phyloP scores from a whole-genome alignment of 352 stramenopile species.

The Phytophthora sojae region DNA sequence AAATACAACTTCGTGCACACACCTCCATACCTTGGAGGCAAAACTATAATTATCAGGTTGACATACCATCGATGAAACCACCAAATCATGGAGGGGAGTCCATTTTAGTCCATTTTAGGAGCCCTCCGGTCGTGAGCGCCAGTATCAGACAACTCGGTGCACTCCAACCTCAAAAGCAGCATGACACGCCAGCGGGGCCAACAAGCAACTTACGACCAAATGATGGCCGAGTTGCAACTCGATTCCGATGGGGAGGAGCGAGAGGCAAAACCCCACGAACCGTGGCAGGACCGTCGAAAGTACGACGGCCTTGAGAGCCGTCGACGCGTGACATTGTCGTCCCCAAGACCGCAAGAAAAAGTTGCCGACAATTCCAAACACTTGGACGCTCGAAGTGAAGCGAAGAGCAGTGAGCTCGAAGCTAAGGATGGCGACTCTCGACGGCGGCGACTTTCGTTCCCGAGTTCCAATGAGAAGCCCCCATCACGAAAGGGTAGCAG shows the following conservation, averaged over 20 bases:
- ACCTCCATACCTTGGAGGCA: too few relatives aligned
- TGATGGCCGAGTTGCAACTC: constrained; percentile 40
- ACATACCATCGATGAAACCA: constrained; percentile 6
- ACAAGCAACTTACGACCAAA: constrained; percentile 37
- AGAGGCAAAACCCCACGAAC: constrained; percentile 7
- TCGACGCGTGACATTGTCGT: background rate
- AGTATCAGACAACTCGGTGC: background rate
- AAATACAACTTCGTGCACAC: too few relatives aligned
- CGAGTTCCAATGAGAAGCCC: constrained; percentile 6
- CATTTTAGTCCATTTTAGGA: background rate
- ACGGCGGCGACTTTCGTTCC: constrained; percentile 7
- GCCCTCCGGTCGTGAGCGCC: background rate
- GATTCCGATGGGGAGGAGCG: constrained; percentile 33
- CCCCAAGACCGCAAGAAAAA: constrained; percentile 3
- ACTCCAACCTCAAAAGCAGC: background rate
- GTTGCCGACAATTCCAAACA: background rate
- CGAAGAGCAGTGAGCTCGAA: constrained; percentile 13
- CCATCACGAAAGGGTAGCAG: constrained; percentile 16
- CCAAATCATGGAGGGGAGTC: background rate
- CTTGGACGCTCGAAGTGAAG: background rate
- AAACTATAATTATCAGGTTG: too few relatives aligned
- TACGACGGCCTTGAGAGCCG: constrained; percentile 5
- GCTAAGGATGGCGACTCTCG: constrained; percentile 3
- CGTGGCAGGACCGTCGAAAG: constrained; percentile 6
- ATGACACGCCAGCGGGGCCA: constrained; percentile 15